Conservation (phyloP, 768 basidiomycete species). For the Collybiopsis luxurians region DNA sequence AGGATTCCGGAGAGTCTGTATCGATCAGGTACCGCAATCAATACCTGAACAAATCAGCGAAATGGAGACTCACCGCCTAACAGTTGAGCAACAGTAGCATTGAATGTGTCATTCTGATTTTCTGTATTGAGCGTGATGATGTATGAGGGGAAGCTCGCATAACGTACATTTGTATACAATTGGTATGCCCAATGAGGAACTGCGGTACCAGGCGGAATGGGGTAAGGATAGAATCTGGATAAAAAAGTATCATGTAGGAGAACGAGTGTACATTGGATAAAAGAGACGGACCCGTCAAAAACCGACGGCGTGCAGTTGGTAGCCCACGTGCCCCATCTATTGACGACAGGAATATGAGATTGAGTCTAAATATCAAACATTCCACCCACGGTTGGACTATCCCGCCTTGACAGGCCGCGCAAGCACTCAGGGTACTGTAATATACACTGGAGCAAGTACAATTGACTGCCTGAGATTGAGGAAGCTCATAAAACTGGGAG, state of each 20-base stretch:
- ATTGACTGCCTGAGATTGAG: neutral
- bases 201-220: neutral
- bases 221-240: neutral
- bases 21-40: no score
- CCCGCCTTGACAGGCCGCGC: constrained; percentile 1
- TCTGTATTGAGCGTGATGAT: no score
- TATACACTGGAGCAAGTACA: constrained; percentile 3
- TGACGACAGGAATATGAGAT: neutral
- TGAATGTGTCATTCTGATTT: no score
- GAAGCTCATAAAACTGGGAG: neutral
- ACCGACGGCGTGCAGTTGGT: neutral
- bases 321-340: neutral
- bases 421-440: constrained; percentile 1
- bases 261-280: neutral
- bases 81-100: no score
- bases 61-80: no score
- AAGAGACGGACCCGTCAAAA: neutral
- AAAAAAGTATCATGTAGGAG: neutral
- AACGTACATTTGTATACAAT: no score
- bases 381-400: neutral
- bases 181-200: neutral
- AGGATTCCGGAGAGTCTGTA: no score
- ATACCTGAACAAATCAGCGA: no score
- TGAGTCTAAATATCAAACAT: neutral
- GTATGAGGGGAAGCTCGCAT: no score